Evolutionary conservation across 345 rosid genomes (phyloP).

Genomic region (Eucalyptus regnans): DNA sequence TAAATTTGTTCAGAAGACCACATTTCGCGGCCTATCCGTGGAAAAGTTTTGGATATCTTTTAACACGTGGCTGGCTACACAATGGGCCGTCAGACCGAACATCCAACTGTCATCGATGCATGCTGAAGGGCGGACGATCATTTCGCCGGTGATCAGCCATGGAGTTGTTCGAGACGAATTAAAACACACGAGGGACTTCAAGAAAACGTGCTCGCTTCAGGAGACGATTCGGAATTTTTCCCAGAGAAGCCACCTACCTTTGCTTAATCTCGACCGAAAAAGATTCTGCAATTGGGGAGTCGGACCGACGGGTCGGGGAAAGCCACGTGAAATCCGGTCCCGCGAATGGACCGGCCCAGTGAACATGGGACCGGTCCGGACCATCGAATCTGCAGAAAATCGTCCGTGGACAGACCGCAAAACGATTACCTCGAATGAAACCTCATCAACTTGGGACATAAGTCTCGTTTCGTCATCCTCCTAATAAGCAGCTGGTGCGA

Average conservation of each 20-base stretch:
- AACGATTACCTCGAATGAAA: neutral
- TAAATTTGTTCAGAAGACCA: neutral
- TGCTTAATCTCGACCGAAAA: neutral
- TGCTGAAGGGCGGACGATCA: neutral
- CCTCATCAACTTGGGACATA: neutral
- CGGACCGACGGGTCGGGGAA: neutral
- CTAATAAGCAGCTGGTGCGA: neutral
- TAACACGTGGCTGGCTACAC: neutral
- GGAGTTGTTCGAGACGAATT: neutral
- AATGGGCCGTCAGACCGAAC: neutral
- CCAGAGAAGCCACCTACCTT: neutral
- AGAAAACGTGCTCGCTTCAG: neutral
- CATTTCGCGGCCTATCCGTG: neutral
- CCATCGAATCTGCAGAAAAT: neutral
- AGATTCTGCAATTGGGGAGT: neutral
- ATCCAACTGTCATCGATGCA: neutral
- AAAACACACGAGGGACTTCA: neutral
- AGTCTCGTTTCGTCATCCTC: neutral
- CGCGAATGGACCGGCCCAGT: neutral
- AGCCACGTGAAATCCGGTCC: neutral
- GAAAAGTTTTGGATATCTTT: neutral
- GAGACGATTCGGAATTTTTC: neutral
- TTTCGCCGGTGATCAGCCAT: neutral
- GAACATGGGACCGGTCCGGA: neutral
- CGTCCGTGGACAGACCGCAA: neutral